Base-by-base conservation (phyloP, 2,329 filamentous ascomycete genomes). In the Fusarium torreyae region DNA sequence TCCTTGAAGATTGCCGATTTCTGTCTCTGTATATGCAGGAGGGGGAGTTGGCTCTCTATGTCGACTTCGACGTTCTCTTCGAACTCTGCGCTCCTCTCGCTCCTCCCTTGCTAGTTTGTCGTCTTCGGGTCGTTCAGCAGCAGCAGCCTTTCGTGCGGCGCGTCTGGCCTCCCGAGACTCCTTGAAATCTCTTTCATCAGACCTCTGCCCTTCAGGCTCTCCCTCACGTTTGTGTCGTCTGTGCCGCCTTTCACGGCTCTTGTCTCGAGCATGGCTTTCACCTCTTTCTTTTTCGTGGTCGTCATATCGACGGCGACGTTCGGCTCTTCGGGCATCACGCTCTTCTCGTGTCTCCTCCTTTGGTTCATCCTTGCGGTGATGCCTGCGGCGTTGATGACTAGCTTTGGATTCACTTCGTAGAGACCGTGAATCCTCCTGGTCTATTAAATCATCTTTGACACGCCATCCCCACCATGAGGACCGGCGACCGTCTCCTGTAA, bases 381-480 rank as follows among this genome's bases (percentile, higher is more conserved):
- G 58, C 11, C 39, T 49, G 14, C 28, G 28, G 7, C 60, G 60
- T 28, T 63, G 60, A 39, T 43, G 60, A 10, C 39, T 49, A 14
- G 42, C 49, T 50, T 55, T 63, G 22, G 39, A 53, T 20, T 63
- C 60, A 49, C 42, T 45, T 33, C 57, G 58, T 34, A 63, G 50
- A 34, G 60, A 34, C 18, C 45, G 42, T 18, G 57, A 49, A 55
- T 44, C 60, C 18, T 58, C 45, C n/a, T 54, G 50, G 42, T 63
- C 60, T 20, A 61, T 53, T 38, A 34, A 31, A 26, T 56, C 63
- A 33, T 63, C 60, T 38, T 58, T 43, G 50, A 43, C 63, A 40
- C 63, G 60, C 60, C 60, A 63, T 49, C 52, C 38, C 44, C 60
- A 58, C 60, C 60, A 63, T 42, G 60, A 63, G 31, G 60, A 63